Conservation (phyloP, 331 rosid species). For the Rosa hybrid region DNA sequence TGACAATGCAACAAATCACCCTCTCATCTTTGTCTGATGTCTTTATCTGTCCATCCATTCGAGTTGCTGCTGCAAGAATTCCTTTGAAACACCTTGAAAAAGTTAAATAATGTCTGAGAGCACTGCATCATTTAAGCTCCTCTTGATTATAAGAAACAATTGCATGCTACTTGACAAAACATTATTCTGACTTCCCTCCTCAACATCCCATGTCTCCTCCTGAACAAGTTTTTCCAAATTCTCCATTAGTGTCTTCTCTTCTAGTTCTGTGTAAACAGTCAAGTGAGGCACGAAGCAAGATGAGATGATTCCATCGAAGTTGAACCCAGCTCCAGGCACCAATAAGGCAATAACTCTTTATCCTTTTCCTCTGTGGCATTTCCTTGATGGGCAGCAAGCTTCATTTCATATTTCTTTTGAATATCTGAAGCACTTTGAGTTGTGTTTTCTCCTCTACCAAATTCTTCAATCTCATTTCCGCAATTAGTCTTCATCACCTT, state of each 20-base stretch:
- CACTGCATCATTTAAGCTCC: conserved; percentile 96
- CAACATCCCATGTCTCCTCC: conserved; percentile 99
- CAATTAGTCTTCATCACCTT: too few species aligned
- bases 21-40: conserved; percentile 97
- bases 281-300: conserved; percentile 99
- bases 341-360: conserved; percentile 79
- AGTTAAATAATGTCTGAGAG: conserved; percentile 87
- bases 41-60: conserved; percentile 99
- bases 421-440: conserved; percentile 78
- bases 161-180: conserved; percentile 94
- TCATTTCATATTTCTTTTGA: conserved; percentile 88
- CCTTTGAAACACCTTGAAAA: conserved; percentile 97
- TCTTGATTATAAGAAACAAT: conserved; percentile 98
- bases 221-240: conserved; percentile 94
- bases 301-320: conserved; percentile 96
- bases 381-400: conserved; percentile 86
- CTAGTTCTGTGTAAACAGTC: conserved; percentile 83
- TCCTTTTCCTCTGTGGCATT: conserved; percentile 62
- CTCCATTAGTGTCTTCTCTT: conserved; percentile 98
- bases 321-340: conserved; percentile 99
- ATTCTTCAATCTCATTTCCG: conserved; percentile 86
- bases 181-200: conserved; percentile 96
- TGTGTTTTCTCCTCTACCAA: conserved; percentile 64
- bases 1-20: conserved; percentile 94
- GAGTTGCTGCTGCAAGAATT: conserved; percentile 98